phyloP scores from a whole-genome alignment of 805 yeast species.

The Metschnikowia lunata region DNA sequence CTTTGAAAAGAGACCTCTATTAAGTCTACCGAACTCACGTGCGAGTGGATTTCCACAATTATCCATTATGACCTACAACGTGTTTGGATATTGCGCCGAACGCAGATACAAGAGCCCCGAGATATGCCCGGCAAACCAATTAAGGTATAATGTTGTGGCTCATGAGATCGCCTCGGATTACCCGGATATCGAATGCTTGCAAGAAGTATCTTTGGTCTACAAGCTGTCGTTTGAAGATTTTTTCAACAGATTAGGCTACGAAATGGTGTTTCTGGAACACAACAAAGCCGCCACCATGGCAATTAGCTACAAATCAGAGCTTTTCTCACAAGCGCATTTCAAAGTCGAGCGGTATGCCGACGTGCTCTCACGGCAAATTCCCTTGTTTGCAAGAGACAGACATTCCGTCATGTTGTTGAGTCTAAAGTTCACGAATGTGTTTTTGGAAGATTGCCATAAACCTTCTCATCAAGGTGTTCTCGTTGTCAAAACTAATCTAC shows the following conservation, averaged over 20 bases:
- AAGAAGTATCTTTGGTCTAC: not conserved
- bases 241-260: not conserved
- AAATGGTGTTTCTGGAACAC: not conserved
- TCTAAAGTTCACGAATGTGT: not conserved
- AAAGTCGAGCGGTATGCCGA: not conserved
- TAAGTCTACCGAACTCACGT: no score
- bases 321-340: not conserved
- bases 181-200: slow-evolving; percentile 2
- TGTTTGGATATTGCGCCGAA: slow-evolving; percentile 44
- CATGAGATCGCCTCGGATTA: slow-evolving; percentile 1
- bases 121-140: not conserved
- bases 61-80: slow-evolving; percentile 4
- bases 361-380: no score
- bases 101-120: not conserved
- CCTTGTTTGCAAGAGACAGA: not conserved
- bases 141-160: not conserved
- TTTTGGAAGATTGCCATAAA: not conserved
- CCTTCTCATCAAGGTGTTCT: not conserved
- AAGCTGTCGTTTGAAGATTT: not conserved
- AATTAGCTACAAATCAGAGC: slow-evolving; percentile 1
- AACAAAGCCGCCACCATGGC: not conserved
- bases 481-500: slow-evolving; percentile 1
- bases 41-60: not conserved
- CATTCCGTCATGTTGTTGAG: not conserved
- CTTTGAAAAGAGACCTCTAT: no score